These are phyloP conservation scores for Paecilomyces formosus DNA, from an alignment of 2,329 filamentous ascomycete genomes.

Conservation along the genomic window DNA sequence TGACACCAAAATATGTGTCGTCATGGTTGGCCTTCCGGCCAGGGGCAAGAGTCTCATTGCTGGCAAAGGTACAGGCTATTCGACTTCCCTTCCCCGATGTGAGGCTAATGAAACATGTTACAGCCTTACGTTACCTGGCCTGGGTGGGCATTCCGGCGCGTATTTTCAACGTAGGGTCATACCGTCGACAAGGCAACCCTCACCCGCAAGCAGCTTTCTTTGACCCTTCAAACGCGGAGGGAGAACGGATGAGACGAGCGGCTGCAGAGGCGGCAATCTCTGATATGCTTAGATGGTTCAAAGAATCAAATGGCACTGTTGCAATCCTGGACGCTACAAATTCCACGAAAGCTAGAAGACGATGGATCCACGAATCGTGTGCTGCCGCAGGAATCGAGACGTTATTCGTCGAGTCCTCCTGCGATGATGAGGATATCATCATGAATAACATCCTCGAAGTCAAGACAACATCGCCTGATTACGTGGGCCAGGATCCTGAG, in stretches of 20 bases:
- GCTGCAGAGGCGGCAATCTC: slow-evolving; percentile 86
- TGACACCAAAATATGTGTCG: slow-evolving; percentile 93
- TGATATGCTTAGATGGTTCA: slow-evolving; percentile 95
- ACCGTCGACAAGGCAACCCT: slow-evolving; percentile 81
- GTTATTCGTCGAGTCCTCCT: slow-evolving; percentile 93
- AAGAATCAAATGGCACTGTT: slow-evolving; percentile 66
- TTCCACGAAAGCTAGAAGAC: slow-evolving; percentile 79
- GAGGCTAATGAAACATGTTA: slow-evolving; percentile 4
- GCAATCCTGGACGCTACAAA: slow-evolving; percentile 96
- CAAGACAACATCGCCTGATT: slow-evolving; percentile 94
- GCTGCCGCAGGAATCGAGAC: slow-evolving; percentile 73
- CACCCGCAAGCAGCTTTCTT: slow-evolving; percentile 94
- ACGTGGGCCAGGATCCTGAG: slow-evolving; percentile 88
- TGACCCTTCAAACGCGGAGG: slow-evolving; percentile 80
- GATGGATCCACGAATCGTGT: slow-evolving; percentile 84
- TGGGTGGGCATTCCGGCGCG: slow-evolving; percentile 93
- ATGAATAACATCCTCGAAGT: slow-evolving; percentile 98
- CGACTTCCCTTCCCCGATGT: background rate
- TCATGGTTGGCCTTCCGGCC: slow-evolving; percentile 96
- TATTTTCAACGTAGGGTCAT: slow-evolving; percentile 96
- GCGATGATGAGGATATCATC: slow-evolving; percentile 90
- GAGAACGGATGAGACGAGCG: slow-evolving; percentile 77
- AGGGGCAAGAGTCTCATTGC: slow-evolving; percentile 96
- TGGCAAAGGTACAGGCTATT: slow-evolving; percentile 68
- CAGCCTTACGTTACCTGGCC: slow-evolving; percentile 86